These are phyloP conservation scores for Nemania diffusa DNA, from an alignment of 2,329 filamentous ascomycete species.

Conservation along the genomic window DNA sequence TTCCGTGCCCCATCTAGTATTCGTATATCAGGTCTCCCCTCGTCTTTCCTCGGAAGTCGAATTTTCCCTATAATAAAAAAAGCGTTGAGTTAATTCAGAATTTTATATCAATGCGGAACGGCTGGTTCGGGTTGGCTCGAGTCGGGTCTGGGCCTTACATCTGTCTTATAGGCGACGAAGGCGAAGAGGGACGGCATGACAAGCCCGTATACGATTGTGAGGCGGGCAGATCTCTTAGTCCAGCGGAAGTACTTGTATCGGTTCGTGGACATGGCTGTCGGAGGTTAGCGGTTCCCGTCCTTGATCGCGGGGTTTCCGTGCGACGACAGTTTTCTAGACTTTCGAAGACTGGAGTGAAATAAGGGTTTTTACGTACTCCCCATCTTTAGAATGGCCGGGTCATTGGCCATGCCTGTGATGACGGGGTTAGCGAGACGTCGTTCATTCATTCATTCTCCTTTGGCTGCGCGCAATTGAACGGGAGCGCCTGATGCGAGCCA, in stretches of 20 bases:
- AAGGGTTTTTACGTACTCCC: constrained; percentile 52
- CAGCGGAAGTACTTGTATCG: constrained; percentile 96
- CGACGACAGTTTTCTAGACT: background rate
- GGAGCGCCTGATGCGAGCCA: background rate
- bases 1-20: constrained; percentile 61
- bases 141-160: constrained; percentile 66
- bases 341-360: background rate
- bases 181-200: constrained; percentile 77
- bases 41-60: constrained; percentile 85
- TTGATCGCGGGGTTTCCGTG: constrained; percentile 2
- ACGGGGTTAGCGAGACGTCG: constrained; percentile 47
- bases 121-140: background rate
- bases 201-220: constrained; percentile 81
- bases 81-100: background rate
- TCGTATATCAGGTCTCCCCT: constrained; percentile 86
- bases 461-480: constrained; percentile 5
- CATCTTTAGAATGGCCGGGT: constrained; percentile 60
- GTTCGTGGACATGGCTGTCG: constrained; percentile 80
- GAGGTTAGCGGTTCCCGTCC: background rate
- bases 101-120: background rate
- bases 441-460: constrained; percentile 4
- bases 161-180: constrained; percentile 79
- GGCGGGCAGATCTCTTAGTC: constrained; percentile 82
- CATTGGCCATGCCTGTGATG: constrained; percentile 56
- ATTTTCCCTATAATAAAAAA: constrained; percentile 75